phyloP scores from a whole-genome alignment of 805 yeast genomes.

The Yarrowia alimentaria region DNA sequence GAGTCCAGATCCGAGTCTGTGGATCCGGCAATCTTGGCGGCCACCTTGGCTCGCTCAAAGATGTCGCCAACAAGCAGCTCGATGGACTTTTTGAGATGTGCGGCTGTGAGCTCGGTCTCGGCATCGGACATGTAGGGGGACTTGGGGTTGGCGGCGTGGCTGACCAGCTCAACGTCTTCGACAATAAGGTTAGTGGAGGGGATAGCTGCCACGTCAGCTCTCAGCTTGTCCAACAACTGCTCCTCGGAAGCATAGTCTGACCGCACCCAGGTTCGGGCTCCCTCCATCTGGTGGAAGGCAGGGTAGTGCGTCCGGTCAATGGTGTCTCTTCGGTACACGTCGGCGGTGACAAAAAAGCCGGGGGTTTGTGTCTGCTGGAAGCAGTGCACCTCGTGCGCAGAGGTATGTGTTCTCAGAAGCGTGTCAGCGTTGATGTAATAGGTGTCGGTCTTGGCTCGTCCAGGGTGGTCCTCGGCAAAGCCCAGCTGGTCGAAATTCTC shows the following conservation, averaged over 20 bases:
- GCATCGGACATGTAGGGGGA: slow-evolving; percentile 69
- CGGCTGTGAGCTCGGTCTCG: slow-evolving; percentile 67
- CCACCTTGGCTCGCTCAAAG: slow-evolving; percentile 65
- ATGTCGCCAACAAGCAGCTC: slow-evolving; percentile 81
- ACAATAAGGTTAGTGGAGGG: slow-evolving; percentile 70
- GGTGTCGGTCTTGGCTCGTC: slow-evolving; percentile 88
- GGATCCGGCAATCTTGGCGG: slow-evolving; percentile 61
- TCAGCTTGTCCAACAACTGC: slow-evolving; percentile 46
- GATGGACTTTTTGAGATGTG: slow-evolving; percentile 80
- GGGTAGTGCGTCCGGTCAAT: slow-evolving; percentile 96
- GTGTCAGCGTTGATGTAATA: slow-evolving; percentile 76
- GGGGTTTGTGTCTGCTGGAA: slow-evolving; percentile 65
- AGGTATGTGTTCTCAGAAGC: slow-evolving; percentile 87
- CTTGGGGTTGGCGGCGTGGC: slow-evolving; percentile 67
- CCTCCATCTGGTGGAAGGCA: slow-evolving; percentile 97
- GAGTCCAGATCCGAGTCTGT: slow-evolving; percentile 59
- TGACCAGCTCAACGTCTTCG: slow-evolving; percentile 65
- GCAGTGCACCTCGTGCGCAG: slow-evolving; percentile 93
- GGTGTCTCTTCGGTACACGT: slow-evolving; percentile 93
- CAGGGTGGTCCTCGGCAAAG: slow-evolving; percentile 89
- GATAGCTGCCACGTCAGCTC: slow-evolving; percentile 59
- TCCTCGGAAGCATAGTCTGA: slow-evolving; percentile 39
- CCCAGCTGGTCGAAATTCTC: slow-evolving; percentile 92
- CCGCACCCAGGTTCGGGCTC: slow-evolving; percentile 81
- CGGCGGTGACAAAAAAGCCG: slow-evolving; percentile 91